Percentiles rank a stretch among this genome's conserved stretches.
Evolutionary conservation across 495 filamentous ascomycete genomes (phyloP).

Genomic region (Hypomontagnella monticulosa): DNA sequence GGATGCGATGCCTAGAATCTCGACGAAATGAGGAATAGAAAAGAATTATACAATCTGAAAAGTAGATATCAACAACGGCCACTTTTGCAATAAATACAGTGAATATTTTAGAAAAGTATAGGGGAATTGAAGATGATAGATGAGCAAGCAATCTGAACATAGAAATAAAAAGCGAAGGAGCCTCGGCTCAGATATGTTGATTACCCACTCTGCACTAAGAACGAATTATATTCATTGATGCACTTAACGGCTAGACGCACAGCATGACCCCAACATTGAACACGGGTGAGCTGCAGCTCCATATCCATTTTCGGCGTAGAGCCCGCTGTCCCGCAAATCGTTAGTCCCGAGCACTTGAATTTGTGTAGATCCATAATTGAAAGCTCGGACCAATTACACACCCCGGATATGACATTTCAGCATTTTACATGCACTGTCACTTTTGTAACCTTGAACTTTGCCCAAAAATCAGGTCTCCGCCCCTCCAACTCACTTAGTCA

Average conservation of each 20-base stretch:
- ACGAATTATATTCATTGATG: conserved; percentile 8
- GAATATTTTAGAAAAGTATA: too few species aligned
- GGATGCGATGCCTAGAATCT: too few species aligned
- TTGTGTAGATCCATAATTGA: not conserved
- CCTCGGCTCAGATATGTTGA: conserved; percentile 13
- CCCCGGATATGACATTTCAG: conserved; percentile 25
- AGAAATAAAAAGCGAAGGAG: not conserved
- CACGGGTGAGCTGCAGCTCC: conserved; percentile 1
- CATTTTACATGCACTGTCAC: too few species aligned
- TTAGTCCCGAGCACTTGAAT: not conserved
- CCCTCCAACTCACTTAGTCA: conserved; percentile 3
- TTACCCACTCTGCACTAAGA: not conserved
- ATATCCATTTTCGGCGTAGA: conserved; percentile 19
- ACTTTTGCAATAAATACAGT: not conserved
- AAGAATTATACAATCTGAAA: not conserved
- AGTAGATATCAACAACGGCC: not conserved
- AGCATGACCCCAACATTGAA: not conserved
- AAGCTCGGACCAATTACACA: conserved; percentile 40
- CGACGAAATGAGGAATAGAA: too few species aligned
- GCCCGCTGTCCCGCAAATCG: conserved; percentile 18
- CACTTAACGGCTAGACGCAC: too few species aligned
- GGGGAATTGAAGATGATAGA: too few species aligned
- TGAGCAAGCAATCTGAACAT: too few species aligned
- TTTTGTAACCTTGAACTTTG: not conserved
- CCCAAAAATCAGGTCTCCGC: conserved; percentile 1